These are phyloP conservation scores for Pestalotiopsis sp. DNA, from an alignment of 2,329 filamentous ascomycete genomes.

Conservation along the genomic window DNA sequence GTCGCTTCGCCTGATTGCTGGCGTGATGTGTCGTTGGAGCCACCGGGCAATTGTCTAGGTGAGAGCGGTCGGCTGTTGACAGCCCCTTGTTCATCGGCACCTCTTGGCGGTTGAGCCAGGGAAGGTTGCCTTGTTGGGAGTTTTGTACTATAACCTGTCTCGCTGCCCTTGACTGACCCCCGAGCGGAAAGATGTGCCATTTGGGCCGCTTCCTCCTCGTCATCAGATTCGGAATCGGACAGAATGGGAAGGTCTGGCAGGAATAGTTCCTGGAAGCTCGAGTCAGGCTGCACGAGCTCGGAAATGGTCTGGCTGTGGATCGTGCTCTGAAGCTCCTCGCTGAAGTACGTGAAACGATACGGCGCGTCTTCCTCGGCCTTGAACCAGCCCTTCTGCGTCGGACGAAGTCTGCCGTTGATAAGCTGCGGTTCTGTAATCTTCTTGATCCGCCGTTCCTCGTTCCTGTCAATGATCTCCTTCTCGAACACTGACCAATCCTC, in stretches of 20 bases:
- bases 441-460: constrained; percentile 81
- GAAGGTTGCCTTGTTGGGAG: constrained; percentile 49
- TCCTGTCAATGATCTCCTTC: constrained; percentile 70
- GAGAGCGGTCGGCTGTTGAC: constrained; percentile 31
- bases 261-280: constrained; percentile 85
- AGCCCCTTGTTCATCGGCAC: constrained; percentile 24
- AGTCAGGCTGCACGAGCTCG: constrained; percentile 83
- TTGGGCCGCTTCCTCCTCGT: constrained; percentile 50
- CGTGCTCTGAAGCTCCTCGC: constrained; percentile 93
- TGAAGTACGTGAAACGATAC: constrained; percentile 98
- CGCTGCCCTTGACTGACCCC: constrained; percentile 28
- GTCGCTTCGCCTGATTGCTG: constrained; percentile 13
- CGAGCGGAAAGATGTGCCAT: constrained; percentile 23
- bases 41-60: constrained; percentile 25
- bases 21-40: constrained; percentile 19
- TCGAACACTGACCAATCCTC: constrained; percentile 91
- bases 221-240: constrained; percentile 69
- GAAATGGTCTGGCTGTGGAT: constrained; percentile 96
- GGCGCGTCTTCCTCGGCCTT: constrained; percentile 86
- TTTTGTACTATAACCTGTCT: constrained; percentile 42
- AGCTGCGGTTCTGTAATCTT: constrained; percentile 93
- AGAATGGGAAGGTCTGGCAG: constrained; percentile 81
- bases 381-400: constrained; percentile 81
- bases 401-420: constrained; percentile 84
- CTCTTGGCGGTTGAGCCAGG: constrained; percentile 28